A percentile compares a stretch with the other conserved stretches of the same genome.
phyloP scores from a whole-genome alignment of 1,139 yeast species.

The Debaryomyces coudertii region DNA sequence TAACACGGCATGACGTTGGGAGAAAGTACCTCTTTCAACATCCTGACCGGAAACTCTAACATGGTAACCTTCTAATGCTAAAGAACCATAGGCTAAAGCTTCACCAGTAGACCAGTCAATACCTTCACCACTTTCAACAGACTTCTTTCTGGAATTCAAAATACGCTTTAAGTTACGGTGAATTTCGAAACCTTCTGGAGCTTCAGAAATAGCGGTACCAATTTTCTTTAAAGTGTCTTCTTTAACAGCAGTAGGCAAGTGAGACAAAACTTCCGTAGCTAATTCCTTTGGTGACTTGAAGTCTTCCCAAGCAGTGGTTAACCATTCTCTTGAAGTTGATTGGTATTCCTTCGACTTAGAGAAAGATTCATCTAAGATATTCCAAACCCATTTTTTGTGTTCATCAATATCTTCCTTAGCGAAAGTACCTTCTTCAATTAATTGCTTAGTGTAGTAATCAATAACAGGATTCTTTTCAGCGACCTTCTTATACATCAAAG shows the following conservation, averaged over 20 bases:
- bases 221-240: conserved; percentile 71
- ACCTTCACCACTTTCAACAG: conserved; percentile 87
- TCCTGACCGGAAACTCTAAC: conserved; percentile 99
- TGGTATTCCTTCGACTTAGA: conserved; percentile 83
- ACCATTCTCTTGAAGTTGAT: conserved; percentile 96
- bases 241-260: conserved; percentile 91
- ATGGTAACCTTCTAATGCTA: conserved; percentile 91
- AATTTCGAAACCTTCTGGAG: conserved; percentile 87
- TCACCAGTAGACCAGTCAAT: conserved; percentile 99
- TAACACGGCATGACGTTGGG: conserved; percentile 98
- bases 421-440: conserved; percentile 85
- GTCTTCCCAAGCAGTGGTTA: conserved; percentile 98
- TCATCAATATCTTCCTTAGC: conserved; percentile 88
- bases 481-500: conserved; percentile 91
- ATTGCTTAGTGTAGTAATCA: conserved; percentile 80
- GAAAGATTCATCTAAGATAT: conserved; percentile 86
- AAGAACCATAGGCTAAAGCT: conserved; percentile 95
- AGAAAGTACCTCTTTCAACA: conserved; percentile 99
- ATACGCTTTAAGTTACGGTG: conserved; percentile 98
- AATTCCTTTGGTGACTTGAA: conserved; percentile 97
- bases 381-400: conserved; percentile 99
- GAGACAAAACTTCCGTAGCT: conserved; percentile 94
- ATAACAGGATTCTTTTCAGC: conserved; percentile 87
- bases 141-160: conserved; percentile 81
- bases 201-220: conserved; percentile 77